phyloP scores from a whole-genome alignment of 1,139 yeast genomes.

The Chernovozyma sophiae-reginae region DNA sequence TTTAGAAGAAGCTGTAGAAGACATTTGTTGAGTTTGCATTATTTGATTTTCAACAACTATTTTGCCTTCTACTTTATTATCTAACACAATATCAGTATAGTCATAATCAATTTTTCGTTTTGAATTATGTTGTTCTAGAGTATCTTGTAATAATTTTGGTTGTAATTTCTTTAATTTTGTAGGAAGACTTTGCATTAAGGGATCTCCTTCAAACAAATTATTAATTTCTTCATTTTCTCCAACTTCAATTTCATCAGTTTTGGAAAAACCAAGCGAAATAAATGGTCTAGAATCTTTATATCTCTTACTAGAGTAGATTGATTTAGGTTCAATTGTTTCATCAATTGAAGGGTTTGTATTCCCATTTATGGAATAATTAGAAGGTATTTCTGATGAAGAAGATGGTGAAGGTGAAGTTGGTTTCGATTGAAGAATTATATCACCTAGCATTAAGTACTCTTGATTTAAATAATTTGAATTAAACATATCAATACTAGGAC shows the following conservation, averaged over 20 bases:
- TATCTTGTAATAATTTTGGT: neutral
- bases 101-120: slow-evolving; percentile 1
- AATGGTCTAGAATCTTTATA: slow-evolving; percentile 38
- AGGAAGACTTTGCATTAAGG: neutral
- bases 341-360: slow-evolving; percentile 9
- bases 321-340: slow-evolving; percentile 5
- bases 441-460: slow-evolving; percentile 58
- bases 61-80: slow-evolving; percentile 4
- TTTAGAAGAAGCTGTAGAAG: neutral
- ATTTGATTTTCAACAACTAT: slow-evolving; percentile 9
- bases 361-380: slow-evolving; percentile 4
- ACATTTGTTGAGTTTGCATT: slow-evolving; percentile 2
- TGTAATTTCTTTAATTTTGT: slow-evolving; percentile 2
- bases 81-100: slow-evolving; percentile 1
- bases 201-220: neutral
- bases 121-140: neutral
- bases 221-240: neutral
- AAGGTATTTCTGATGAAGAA: slow-evolving; percentile 19
- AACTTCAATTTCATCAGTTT: slow-evolving; percentile 13
- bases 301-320: slow-evolving; percentile 9
- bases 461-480: slow-evolving; percentile 46
- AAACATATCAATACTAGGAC: slow-evolving; percentile 19
- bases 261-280: slow-evolving; percentile 36
- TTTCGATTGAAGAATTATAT: slow-evolving; percentile 45
- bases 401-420: slow-evolving; percentile 50